These are phyloP conservation scores for Hericium alpestre DNA, from an alignment of 768 basidiomycete genomes.

Conservation along the genomic window DNA sequence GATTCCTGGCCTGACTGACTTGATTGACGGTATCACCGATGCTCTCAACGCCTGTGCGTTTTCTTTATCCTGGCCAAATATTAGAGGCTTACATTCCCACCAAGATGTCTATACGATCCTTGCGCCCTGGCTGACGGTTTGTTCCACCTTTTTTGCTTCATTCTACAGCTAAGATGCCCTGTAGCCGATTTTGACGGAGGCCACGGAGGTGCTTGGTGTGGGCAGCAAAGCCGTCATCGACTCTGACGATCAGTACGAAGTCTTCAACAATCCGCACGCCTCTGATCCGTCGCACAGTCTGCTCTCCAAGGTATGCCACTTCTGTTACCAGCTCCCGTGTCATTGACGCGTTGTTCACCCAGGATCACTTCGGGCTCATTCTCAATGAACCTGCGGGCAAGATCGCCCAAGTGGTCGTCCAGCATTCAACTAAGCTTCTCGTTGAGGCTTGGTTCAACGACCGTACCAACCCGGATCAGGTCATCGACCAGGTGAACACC, in stretches of 20 bases:
- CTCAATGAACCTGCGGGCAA: conserved; percentile 70
- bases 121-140: conserved; percentile 52
- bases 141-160: conserved; percentile 4
- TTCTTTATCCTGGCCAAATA: not conserved
- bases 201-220: conserved; percentile 44
- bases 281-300: conserved; percentile 68
- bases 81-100: not conserved
- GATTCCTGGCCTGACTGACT: conserved; percentile 47
- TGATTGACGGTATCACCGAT: conserved; percentile 54
- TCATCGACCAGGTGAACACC: conserved; percentile 31
- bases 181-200: conserved; percentile 52
- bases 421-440: conserved; percentile 48
- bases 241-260: conserved; percentile 58
- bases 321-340: not conserved
- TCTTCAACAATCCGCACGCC: conserved; percentile 56
- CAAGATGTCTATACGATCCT: conserved; percentile 56
- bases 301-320: conserved; percentile 44
- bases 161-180: not conserved
- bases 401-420: conserved; percentile 57
- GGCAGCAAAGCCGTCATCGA: conserved; percentile 63
- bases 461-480: conserved; percentile 30
- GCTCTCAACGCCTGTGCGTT: conserved; percentile 55
- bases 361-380: conserved; percentile 66
- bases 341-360: not conserved
- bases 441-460: conserved; percentile 48